Conservation (phyloP, 208 protist genomes). For the Leishmania martiniquensis region DNA sequence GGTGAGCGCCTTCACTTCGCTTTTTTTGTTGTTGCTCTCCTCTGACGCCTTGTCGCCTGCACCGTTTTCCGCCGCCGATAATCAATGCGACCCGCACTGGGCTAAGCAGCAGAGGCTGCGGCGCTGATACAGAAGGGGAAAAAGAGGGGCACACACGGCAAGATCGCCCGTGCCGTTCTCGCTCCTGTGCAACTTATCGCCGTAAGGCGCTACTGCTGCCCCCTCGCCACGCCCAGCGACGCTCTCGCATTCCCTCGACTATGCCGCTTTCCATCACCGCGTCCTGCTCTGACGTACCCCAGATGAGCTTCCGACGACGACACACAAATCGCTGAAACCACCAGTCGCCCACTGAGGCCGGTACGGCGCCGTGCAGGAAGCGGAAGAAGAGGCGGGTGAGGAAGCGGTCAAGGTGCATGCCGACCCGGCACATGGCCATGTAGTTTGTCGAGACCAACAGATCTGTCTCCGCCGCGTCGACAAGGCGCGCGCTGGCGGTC, state of each 20-base stretch:
- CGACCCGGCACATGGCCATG: conserved; percentile 71
- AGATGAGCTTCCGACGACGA: conserved; percentile 53
- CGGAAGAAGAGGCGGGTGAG: conserved; percentile 40
- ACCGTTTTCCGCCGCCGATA: too few relatives aligned
- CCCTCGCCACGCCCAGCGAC: conserved; percentile 61
- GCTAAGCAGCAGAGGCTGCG: too few relatives aligned
- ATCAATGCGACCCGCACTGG: too few relatives aligned
- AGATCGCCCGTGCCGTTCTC: neutral
- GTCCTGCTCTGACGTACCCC: conserved; percentile 84
- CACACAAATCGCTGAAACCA: conserved; percentile 58
- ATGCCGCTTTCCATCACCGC: conserved; percentile 42
- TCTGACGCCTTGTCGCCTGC: too few relatives aligned
- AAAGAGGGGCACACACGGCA: too few relatives aligned
- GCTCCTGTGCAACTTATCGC: neutral
- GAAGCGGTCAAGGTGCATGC: conserved; percentile 81
- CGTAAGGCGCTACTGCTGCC: neutral
- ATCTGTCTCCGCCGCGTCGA: conserved; percentile 47
- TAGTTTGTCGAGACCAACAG: conserved; percentile 77
- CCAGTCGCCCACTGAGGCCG: conserved; percentile 51
- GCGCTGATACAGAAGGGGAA: too few relatives aligned
- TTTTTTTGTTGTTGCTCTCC: too few relatives aligned
- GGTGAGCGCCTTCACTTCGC: too few relatives aligned
- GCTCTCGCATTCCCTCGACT: conserved; percentile 82
- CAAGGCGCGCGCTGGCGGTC: conserved; percentile 14
- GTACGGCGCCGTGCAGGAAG: conserved; percentile 50